Percentiles rank a stretch among this genome's conserved stretches.
These are phyloP conservation scores for Triangularia verruculosa DNA, from an alignment of 2,329 filamentous ascomycete genomes.

Conservation along the genomic window DNA sequence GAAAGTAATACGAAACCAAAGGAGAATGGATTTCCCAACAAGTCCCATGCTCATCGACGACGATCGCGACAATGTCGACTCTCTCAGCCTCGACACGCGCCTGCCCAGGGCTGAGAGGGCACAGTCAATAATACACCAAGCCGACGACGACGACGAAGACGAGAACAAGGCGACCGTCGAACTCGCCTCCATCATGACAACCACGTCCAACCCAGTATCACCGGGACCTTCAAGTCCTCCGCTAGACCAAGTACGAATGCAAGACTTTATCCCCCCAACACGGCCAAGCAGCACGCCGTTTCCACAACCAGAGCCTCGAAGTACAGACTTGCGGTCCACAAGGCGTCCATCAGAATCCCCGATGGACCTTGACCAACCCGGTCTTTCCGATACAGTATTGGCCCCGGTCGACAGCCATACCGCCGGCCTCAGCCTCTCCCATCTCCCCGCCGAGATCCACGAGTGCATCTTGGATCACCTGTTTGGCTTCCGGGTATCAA, in stretches of 20 bases:
- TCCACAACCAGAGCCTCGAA: slow-evolving; percentile 51
- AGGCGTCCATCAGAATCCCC: slow-evolving; percentile 36
- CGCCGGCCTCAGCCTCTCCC: slow-evolving; percentile 41
- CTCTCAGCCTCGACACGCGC: slow-evolving; percentile 32
- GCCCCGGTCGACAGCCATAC: slow-evolving; percentile 26
- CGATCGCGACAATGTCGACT: slow-evolving; percentile 17
- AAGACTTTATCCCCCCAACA: slow-evolving; percentile 48
- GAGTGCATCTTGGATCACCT: slow-evolving; percentile 69
- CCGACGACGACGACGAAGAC: slow-evolving; percentile 41
- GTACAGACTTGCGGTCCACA: slow-evolving; percentile 41
- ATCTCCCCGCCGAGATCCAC: slow-evolving; percentile 68
- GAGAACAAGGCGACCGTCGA: slow-evolving; percentile 42
- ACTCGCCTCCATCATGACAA: slow-evolving; percentile 44
- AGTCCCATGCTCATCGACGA: slow-evolving; percentile 26
- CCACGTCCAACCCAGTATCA: slow-evolving; percentile 53
- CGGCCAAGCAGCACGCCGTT: slow-evolving; percentile 61
- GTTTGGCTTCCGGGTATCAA: slow-evolving; percentile 65
- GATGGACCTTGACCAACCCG: slow-evolving; percentile 26
- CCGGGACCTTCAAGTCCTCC: slow-evolving; percentile 53
- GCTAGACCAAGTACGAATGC: slow-evolving; percentile 45
- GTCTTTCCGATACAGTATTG: slow-evolving; percentile 29
- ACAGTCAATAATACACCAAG: slow-evolving; percentile 33
- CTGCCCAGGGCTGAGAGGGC: slow-evolving; percentile 27
- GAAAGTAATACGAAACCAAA: not conserved
- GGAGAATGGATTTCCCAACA: slow-evolving; percentile 26